phyloP scores from a whole-genome alignment of 768 basidiomycete species.

The Psilocybe cubensis region DNA sequence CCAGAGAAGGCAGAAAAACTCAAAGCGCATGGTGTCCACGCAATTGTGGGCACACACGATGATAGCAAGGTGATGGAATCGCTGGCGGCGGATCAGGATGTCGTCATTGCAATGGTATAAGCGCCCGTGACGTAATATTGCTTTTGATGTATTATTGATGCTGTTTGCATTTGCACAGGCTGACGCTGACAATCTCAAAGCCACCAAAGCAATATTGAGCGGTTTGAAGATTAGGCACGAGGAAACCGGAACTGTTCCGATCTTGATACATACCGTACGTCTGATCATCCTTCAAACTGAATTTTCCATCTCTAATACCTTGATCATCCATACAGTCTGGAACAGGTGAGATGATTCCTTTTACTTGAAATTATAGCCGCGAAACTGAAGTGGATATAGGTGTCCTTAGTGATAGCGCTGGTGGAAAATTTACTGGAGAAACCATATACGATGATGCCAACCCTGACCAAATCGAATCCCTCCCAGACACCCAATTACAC shows the following conservation, averaged over 20 bases:
- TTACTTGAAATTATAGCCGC: too few relatives aligned
- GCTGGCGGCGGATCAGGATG: constrained; percentile 42
- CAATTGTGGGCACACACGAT: constrained; percentile 45
- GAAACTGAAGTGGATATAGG: constrained; percentile 24
- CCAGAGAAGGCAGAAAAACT: constrained; percentile 49
- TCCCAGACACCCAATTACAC: constrained; percentile 49
- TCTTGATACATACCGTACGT: constrained; percentile 62
- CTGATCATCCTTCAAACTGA: constrained; percentile 19
- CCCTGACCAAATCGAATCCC: constrained; percentile 44
- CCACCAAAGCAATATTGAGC: constrained; percentile 46
- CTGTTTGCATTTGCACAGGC: constrained; percentile 24
- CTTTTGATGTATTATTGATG: neutral
- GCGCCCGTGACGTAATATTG: too few relatives aligned
- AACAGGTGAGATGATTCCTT: constrained; percentile 40
- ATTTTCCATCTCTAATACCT: neutral
- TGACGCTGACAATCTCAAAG: constrained; percentile 41
- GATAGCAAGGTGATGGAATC: constrained; percentile 36
- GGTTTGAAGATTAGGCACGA: constrained; percentile 51
- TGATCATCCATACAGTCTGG: neutral
- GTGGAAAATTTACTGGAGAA: constrained; percentile 37
- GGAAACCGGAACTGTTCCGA: constrained; percentile 42
- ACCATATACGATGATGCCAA: constrained; percentile 55
- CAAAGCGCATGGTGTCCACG: constrained; percentile 37
- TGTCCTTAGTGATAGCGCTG: constrained; percentile 46
- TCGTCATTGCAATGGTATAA: constrained; percentile 40